Evolutionary conservation across 345 rosid species (phyloP).

Genomic region (Acer saccharum): DNA sequence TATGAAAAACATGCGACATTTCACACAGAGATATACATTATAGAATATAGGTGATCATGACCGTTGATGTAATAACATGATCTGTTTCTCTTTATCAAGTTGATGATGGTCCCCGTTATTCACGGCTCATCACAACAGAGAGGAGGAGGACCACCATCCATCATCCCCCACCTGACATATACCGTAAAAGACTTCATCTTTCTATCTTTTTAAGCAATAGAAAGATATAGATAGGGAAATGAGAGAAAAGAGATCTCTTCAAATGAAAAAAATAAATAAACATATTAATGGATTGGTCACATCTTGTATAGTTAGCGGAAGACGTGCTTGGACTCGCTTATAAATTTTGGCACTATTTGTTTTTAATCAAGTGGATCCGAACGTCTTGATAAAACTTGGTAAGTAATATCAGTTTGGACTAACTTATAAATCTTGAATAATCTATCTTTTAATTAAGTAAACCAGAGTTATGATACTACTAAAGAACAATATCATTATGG

Average conservation of each 20-base stretch:
- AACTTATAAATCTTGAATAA: no score
- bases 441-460: no score
- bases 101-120: conserved; percentile 34
- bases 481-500: no score
- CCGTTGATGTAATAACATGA: background rate
- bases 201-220: conserved; percentile 31
- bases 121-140: conserved; percentile 16
- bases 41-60: background rate
- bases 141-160: conserved; percentile 32
- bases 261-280: background rate
- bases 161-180: conserved; percentile 24
- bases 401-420: no score
- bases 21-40: background rate
- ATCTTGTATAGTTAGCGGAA: background rate
- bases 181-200: conserved; percentile 15
- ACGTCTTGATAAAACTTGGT: no score
- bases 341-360: no score
- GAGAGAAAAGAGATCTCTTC: background rate
- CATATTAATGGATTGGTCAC: conserved; percentile 26
- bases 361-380: background rate
- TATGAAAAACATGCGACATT: no score
- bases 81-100: background rate
- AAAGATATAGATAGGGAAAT: conserved; percentile 12
- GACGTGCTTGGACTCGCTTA: background rate
- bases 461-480: no score